phyloP scores from a whole-genome alignment of 1,284 basidiomycete species.

The Inonotus obliquus region DNA sequence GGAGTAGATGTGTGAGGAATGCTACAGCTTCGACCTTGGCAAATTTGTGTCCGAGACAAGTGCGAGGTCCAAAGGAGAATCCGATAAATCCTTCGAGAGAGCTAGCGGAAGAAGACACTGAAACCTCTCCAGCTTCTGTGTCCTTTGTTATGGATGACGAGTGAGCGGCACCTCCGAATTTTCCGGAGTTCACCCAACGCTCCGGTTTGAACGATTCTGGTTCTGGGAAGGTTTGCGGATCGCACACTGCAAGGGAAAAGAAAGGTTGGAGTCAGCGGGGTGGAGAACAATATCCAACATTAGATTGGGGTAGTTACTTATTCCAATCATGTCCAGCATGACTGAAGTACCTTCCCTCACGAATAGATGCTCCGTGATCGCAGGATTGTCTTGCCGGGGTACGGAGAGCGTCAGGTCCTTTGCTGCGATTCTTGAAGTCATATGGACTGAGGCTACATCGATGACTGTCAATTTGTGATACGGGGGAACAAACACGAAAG shows the following conservation, averaged over 20 bases:
- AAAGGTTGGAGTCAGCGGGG: too few species aligned
- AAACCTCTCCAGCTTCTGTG: neutral
- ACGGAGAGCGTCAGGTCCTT: conserved; percentile 3
- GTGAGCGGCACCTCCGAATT: neutral
- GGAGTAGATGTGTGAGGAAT: conserved; percentile 15
- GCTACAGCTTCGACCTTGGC: conserved; percentile 18
- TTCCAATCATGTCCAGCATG: conserved; percentile 7
- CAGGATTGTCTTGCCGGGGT: conserved; percentile 4
- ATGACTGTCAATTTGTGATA: too few species aligned
- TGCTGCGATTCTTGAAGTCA: too few species aligned
- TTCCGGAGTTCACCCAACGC: conserved; percentile 13
- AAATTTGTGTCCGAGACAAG: conserved; percentile 22
- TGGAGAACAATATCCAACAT: too few species aligned
- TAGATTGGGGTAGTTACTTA: too few species aligned
- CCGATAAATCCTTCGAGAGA: conserved; percentile 19
- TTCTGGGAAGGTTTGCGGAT: conserved; percentile 21
- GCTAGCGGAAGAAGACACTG: conserved; percentile 3
- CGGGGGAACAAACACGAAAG: neutral
- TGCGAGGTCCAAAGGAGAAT: conserved; percentile 22
- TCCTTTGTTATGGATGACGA: conserved; percentile 9
- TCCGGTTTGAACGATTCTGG: conserved; percentile 20
- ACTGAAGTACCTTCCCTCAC: conserved; percentile 6
- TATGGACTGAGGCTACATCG: too few species aligned
- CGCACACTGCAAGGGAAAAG: too few species aligned
- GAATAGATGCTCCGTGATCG: neutral